Percentiles rank a stretch among this genome's conserved stretches.
Conservation (phyloP, 2,329 filamentous ascomycete species). For the Curvularia verruculosa region DNA sequence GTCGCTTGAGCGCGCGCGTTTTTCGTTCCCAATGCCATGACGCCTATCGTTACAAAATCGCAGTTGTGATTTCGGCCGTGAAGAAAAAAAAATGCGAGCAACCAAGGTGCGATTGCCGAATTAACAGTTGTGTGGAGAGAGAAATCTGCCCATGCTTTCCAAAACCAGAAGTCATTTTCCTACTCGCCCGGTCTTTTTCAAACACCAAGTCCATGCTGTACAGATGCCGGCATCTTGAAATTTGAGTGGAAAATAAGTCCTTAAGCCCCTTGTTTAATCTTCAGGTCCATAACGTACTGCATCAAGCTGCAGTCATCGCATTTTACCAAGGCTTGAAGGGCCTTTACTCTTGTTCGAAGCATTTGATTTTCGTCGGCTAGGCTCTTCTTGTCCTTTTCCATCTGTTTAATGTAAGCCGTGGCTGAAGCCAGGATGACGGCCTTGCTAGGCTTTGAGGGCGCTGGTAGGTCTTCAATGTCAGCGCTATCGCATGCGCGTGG, state of each 20-base stretch:
- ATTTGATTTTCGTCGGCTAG: constrained; percentile 49
- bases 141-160: not conserved
- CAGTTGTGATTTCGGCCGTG: constrained; percentile 6
- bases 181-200: not conserved
- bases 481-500: constrained; percentile 44
- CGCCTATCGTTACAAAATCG: constrained; percentile 22
- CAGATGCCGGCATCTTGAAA: constrained; percentile 21
- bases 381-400: constrained; percentile 52
- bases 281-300: constrained; percentile 52
- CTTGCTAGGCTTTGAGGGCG: constrained; percentile 52
- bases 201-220: constrained; percentile 29
- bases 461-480: constrained; percentile 53
- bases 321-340: constrained; percentile 53
- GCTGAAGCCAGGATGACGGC: constrained; percentile 56
- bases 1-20: constrained; percentile 13
- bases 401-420: constrained; percentile 55
- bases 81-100: not conserved
- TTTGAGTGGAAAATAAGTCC: not conserved
- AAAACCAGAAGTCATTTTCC: constrained; percentile 7
- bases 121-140: not conserved
- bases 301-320: constrained; percentile 55
- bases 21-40: constrained; percentile 3
- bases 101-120: not conserved
- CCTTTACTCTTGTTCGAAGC: constrained; percentile 49
- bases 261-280: constrained; percentile 39